phyloP scores from a whole-genome alignment of 2,329 filamentous ascomycete genomes.

The Pseudogymnoascus sp. region DNA sequence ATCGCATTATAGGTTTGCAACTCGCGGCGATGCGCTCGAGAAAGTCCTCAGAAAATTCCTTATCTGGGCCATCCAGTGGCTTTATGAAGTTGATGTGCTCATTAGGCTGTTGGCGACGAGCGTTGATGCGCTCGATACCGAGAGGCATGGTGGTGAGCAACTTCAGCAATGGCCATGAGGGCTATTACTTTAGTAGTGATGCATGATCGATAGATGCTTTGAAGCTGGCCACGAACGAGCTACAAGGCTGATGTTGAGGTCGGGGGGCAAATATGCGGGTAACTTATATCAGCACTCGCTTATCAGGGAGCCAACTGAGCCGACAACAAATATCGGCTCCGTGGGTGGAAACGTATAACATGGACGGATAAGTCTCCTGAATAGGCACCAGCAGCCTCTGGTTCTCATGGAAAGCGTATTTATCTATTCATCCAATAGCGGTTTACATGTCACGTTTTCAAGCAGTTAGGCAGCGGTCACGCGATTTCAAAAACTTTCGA shows the following conservation, averaged over 20 bases:
- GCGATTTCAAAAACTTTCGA: background rate
- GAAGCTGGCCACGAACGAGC: background rate
- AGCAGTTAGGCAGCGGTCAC: background rate
- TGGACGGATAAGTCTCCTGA: background rate
- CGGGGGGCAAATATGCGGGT: conserved; percentile 1
- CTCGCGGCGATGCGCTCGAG: conserved; percentile 73
- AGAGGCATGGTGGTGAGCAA: conserved; percentile 54
- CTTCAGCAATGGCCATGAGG: background rate
- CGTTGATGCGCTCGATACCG: conserved; percentile 73
- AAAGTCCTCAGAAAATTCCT: conserved; percentile 60
- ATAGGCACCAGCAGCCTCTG: background rate
- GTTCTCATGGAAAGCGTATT: background rate
- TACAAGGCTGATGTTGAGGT: background rate
- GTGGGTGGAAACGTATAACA: background rate
- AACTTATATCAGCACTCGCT: conserved; percentile 8
- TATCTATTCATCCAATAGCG: background rate
- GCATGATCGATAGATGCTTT: background rate
- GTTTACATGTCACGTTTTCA: conserved; percentile 1
- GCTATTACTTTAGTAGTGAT: background rate
- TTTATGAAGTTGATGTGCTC: conserved; percentile 80
- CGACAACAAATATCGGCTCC: background rate
- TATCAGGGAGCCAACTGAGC: background rate
- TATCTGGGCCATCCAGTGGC: conserved; percentile 59
- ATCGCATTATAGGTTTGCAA: conserved; percentile 66
- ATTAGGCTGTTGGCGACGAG: conserved; percentile 67